These are phyloP conservation scores for Podaxis sp. DNA, from an alignment of 768 basidiomycete species.

Conservation along the genomic window DNA sequence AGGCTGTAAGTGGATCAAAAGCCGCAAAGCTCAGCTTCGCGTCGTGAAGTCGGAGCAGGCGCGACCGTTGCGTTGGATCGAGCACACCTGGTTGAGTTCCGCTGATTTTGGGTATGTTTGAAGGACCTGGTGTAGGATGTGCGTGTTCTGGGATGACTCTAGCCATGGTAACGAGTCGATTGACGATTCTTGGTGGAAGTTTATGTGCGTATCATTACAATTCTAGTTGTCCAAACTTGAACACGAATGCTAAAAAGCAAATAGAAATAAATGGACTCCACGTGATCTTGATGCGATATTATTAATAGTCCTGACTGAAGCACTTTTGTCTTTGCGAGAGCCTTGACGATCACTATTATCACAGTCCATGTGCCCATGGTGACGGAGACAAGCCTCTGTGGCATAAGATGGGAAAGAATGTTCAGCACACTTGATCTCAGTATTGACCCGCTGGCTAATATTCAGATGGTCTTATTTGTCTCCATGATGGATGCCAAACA, in stretches of 20 bases:
- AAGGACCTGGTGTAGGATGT: conserved; percentile 19
- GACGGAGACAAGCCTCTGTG: no score
- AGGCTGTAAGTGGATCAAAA: conserved; percentile 68
- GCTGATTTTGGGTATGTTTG: conserved; percentile 22
- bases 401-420: not conserved
- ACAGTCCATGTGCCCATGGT: no score
- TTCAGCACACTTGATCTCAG: not conserved
- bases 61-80: conserved; percentile 56
- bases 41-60: conserved; percentile 56
- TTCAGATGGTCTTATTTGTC: not conserved
- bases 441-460: not conserved
- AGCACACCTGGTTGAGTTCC: conserved; percentile 61
- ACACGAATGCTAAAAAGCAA: not conserved
- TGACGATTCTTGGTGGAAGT: not conserved
- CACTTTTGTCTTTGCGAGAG: not conserved
- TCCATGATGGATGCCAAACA: not conserved
- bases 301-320: not conserved
- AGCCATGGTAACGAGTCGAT: not conserved
- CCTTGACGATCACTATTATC: not conserved
- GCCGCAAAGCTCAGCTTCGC: conserved; percentile 66
- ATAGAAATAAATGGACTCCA: not conserved
- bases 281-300: not conserved
- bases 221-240: not conserved
- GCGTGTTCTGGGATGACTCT: not conserved
- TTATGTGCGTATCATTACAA: not conserved